phyloP scores from a whole-genome alignment of 208 protist genomes.

The Lotmaria passim region DNA sequence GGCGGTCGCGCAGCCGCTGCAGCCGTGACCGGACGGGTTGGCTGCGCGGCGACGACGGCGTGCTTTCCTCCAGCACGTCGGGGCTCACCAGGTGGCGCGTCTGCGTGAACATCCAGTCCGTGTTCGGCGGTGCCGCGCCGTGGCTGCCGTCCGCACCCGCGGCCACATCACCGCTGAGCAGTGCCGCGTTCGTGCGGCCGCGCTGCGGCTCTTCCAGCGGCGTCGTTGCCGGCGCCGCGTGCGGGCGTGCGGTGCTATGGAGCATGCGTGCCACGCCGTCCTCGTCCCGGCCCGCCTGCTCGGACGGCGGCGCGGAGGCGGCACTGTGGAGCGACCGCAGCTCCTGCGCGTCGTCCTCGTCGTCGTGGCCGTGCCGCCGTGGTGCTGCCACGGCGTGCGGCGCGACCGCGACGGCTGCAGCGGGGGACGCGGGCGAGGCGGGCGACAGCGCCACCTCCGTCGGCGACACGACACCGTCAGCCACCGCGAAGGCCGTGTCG shows the following conservation, averaged over 20 bases:
- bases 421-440: background rate
- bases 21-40: background rate
- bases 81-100: conserved; percentile 19
- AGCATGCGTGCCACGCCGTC: background rate
- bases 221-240: background rate
- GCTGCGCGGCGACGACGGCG: conserved; percentile 1
- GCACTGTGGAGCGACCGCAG: background rate
- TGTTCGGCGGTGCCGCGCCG: background rate
- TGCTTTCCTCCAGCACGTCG: conserved; percentile 18
- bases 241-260: background rate
- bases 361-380: no score
- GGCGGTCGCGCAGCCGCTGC: conserved; percentile 20
- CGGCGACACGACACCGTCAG: conserved; percentile 2
- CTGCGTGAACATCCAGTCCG: conserved; percentile 20
- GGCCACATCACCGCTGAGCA: background rate
- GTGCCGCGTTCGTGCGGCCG: no score
- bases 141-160: no score
- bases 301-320: background rate
- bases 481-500: background rate
- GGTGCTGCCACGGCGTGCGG: no score
- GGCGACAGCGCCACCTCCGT: background rate
- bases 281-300: background rate
- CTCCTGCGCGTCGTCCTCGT: conserved; percentile 8
- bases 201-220: background rate
- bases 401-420: background rate